Evolutionary conservation across 2,329 filamentous ascomycete genomes (phyloP).

Genomic region (Ambrosiella xylebori): DNA sequence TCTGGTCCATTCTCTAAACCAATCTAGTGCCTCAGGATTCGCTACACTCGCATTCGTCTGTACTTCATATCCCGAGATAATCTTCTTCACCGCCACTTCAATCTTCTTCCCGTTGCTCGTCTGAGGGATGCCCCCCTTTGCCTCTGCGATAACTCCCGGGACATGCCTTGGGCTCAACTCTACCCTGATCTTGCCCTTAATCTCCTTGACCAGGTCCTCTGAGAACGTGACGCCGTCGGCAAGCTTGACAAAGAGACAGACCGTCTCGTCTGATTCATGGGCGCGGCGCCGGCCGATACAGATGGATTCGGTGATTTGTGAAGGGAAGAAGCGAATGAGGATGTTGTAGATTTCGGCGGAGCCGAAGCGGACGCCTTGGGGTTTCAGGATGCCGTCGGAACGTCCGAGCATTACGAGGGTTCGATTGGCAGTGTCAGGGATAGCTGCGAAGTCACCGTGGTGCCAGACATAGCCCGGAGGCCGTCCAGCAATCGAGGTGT

Average conservation of each 20-base stretch:
- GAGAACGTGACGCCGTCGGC: constrained; percentile 37
- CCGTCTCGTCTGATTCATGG: constrained; percentile 64
- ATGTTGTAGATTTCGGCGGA: constrained; percentile 94
- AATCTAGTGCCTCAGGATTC: constrained; percentile 73
- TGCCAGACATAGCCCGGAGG: constrained; percentile 53
- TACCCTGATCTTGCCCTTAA: constrained; percentile 52
- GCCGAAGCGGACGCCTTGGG: constrained; percentile 78
- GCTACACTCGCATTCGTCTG: constrained; percentile 88
- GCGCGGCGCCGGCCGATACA: constrained; percentile 65
- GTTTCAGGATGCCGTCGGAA: constrained; percentile 85
- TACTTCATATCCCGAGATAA: constrained; percentile 70
- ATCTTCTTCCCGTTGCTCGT: constrained; percentile 97
- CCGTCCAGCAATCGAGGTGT: neutral
- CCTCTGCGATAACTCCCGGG: constrained; percentile 62
- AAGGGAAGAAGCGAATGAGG: constrained; percentile 65
- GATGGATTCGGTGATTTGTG: constrained; percentile 66
- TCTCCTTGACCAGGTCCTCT: constrained; percentile 39
- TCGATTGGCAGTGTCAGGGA: constrained; percentile 48
- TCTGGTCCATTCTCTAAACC: constrained; percentile 66
- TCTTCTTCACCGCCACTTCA: constrained; percentile 91
- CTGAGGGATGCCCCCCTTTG: constrained; percentile 58
- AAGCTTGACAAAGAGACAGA: constrained; percentile 79
- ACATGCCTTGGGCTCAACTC: constrained; percentile 84
- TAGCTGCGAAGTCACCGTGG: constrained; percentile 76
- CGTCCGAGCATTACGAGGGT: constrained; percentile 82